These are phyloP conservation scores for Vigna unguiculata DNA, from an alignment of 306 rosid genomes.

Conservation along the genomic window DNA sequence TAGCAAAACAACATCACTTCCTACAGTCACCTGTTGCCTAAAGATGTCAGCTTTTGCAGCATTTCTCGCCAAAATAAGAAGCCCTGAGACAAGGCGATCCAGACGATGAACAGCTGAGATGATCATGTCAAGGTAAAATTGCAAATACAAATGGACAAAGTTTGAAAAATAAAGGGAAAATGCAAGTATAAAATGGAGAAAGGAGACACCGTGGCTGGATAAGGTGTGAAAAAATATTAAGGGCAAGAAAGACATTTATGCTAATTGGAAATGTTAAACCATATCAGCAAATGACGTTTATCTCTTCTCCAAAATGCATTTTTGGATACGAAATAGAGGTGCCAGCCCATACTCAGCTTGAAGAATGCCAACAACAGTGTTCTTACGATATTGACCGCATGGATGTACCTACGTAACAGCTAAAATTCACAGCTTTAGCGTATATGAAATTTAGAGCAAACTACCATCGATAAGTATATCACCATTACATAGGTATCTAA, in stretches of 20 bases:
- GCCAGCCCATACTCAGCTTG: conserved; percentile 88
- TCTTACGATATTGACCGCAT: conserved; percentile 98
- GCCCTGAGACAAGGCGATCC: conserved; percentile 97
- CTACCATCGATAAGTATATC: conserved; percentile 25
- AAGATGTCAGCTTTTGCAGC: conserved; percentile 82
- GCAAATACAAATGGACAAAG: conserved; percentile 35
- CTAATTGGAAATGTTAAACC: conserved; percentile 23
- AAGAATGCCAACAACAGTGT: conserved; percentile 92
- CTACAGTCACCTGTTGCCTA: conserved; percentile 78
- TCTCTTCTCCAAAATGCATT: conserved; percentile 29
- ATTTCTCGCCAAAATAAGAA: conserved; percentile 91
- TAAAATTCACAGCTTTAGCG: conserved; percentile 47
- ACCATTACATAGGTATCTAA: not conserved
- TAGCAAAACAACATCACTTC: conserved; percentile 21
- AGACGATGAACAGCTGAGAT: conserved; percentile 84
- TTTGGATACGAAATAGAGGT: conserved; percentile 93
- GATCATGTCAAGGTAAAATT: conserved; percentile 66
- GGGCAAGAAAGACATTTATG: conserved; percentile 3
- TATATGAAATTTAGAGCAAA: conserved; percentile 7
- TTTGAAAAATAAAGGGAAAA: conserved; percentile 1
- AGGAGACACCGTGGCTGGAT: not conserved
- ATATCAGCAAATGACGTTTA: not conserved
- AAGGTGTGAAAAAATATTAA: conserved; percentile 32
- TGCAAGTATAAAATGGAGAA: conserved; percentile 5
- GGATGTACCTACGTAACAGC: conserved; percentile 85